Percentiles rank a stretch among this genome's conserved stretches.
Evolutionary conservation across 1,284 basidiomycete species (phyloP).

Genomic region (Anthracocystis panici-leucophaei): DNA sequence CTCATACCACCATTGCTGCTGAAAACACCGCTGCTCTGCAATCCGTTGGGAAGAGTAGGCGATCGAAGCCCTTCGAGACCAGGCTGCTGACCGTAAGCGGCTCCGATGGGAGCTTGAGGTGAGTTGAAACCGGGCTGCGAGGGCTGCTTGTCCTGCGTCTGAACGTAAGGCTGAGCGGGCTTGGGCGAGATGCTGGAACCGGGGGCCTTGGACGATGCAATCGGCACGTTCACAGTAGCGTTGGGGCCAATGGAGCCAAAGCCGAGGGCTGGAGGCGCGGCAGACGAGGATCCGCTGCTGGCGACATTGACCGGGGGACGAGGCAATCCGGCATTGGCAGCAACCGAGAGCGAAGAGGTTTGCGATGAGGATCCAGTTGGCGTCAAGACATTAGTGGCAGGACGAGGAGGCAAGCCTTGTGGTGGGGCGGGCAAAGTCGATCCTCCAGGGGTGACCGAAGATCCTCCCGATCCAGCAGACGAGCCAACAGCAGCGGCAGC

Average conservation of each 20-base stretch:
- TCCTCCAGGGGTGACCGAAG: conserved; percentile 11
- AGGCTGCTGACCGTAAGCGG: conserved; percentile 34
- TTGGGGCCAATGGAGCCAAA: conserved; percentile 48
- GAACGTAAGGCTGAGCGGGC: conserved; percentile 28
- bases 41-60: conserved; percentile 49
- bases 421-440: conserved; percentile 58
- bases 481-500: conserved; percentile 11
- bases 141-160: conserved; percentile 32
- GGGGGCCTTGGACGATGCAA: conserved; percentile 22
- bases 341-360: conserved; percentile 40
- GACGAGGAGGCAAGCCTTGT: conserved; percentile 59
- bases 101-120: conserved; percentile 23
- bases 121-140: conserved; percentile 11
- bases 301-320: conserved; percentile 46
- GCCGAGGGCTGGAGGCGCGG: conserved; percentile 28
- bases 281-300: conserved; percentile 12
- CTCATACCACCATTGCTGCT: conserved; percentile 35
- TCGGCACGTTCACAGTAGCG: conserved; percentile 14
- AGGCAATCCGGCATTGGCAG: conserved; percentile 52
- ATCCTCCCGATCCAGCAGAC: conserved; percentile 10
- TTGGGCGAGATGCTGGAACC: conserved; percentile 39
- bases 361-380: conserved; percentile 36
- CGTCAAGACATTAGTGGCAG: conserved; percentile 48
- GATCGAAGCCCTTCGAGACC: conserved; percentile 51
- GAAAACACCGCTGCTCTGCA: conserved; percentile 29